Evolutionary conservation across 2,329 filamentous ascomycete genomes (phyloP), one percentile per base, ranked within the genome.

Genomic region (Fragosphaeria purpurea): DNA sequence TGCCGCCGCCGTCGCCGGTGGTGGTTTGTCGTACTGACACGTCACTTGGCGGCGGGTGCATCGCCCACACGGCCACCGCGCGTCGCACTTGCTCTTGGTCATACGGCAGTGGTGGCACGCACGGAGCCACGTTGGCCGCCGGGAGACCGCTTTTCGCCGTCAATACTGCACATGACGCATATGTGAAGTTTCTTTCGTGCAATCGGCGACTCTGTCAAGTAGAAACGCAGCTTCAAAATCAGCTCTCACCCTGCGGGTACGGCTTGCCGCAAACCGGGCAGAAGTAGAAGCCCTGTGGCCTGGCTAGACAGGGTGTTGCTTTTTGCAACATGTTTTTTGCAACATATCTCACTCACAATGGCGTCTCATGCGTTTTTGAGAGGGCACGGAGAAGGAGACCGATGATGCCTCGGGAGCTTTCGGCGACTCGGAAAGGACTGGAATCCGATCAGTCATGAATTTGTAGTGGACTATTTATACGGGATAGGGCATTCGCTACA

Each of bases 81-180:
- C 47, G 43, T 56, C 55, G 41, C 55, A 56, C 13, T 56, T 56
- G 39, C 32, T 50, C 41, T 56, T 56, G 41, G 48, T 48, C 39
- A 33, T 38, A 4, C 53, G 40, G 33, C 55, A 56, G 12, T 46
- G 41, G 11, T 44, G 47, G 44, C 55, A 55, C 7, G 55, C 55
- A 22, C 46, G 50, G 11, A 47, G 47, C 22, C 55, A 35, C 3
- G 34, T 7, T 12, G 50, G 38, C 33, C 50, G 33, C 22, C 39
- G 41, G 31, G 32, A 46, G 41, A 50, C 46, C 3, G 52, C 50
- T 40, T 48, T 37, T 10, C 50, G 47, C 7, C 44, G 48, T 41
- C 54, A 56, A 33, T 54, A 54, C 41, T 54, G 47, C 39, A 53
- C 50, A 50, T 56, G 54, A 7, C 54, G 52, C 7, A 44, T 33